Percentiles rank a stretch among this genome's conserved stretches.
Evolutionary conservation across 306 rosid species (phyloP).

Genomic region (Lathyrus aphaca): DNA sequence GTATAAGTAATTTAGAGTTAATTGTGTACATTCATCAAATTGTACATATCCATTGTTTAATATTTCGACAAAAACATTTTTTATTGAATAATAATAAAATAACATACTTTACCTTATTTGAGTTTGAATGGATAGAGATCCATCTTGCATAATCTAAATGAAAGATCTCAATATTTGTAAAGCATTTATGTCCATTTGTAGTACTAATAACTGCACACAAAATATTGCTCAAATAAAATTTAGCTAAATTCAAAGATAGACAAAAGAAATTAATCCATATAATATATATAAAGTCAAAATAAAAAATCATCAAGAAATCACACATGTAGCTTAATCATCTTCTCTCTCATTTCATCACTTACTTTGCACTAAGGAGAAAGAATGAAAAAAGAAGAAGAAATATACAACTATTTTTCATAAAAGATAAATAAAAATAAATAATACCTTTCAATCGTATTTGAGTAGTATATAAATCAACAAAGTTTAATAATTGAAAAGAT

Average conservation of each 20-base stretch:
- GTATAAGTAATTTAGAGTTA: too few species aligned
- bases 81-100: neutral
- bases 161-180: constrained; percentile 64
- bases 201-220: constrained; percentile 59
- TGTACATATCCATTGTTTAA: too few species aligned
- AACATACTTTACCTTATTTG: constrained; percentile 55
- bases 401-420: constrained; percentile 46
- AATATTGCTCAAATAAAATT: constrained; percentile 50
- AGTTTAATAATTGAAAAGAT: constrained; percentile 49
- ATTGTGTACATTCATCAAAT: too few species aligned
- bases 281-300: too few species aligned
- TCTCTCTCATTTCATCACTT: too few species aligned
- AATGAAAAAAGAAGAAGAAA: too few species aligned
- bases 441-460: constrained; percentile 51
- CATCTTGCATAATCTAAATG: constrained; percentile 67
- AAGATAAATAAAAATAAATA: constrained; percentile 45
- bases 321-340: neutral
- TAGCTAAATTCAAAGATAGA: constrained; percentile 57
- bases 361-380: too few species aligned
- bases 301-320: too few species aligned
- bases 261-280: neutral
- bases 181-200: constrained; percentile 49
- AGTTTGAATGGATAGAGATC: constrained; percentile 60
- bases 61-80: too few species aligned
- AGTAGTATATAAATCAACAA: constrained; percentile 52